phyloP scores from a whole-genome alignment of 176 grass and related monocot species.

The Oropetium thomaeum region DNA sequence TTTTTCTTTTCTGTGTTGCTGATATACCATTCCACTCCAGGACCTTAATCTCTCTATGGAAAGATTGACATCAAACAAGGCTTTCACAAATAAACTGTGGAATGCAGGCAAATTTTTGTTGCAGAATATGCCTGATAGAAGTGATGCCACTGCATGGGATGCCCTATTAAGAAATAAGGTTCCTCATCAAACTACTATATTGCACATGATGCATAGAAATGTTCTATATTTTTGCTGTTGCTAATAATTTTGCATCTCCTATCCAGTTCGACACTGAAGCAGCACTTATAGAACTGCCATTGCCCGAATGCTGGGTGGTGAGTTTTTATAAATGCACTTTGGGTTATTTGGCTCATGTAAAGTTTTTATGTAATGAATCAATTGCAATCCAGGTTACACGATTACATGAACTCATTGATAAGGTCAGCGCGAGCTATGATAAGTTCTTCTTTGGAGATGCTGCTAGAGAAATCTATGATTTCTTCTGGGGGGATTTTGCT shows the following conservation, averaged over 20 bases:
- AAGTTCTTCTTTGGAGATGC: slow-evolving; percentile 98
- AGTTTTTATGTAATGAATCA: slow-evolving; percentile 32
- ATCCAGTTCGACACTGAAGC: slow-evolving; percentile 70
- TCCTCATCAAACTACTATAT: slow-evolving; percentile 9
- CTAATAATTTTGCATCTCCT: slow-evolving; percentile 35
- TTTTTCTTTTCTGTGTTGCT: slow-evolving; percentile 32
- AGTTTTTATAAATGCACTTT: slow-evolving; percentile 34
- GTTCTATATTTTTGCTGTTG: slow-evolving; percentile 29
- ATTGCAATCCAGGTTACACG: slow-evolving; percentile 66
- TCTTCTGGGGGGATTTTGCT: slow-evolving; percentile 96
- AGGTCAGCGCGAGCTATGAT: slow-evolving; percentile 81
- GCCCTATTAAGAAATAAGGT: slow-evolving; percentile 77
- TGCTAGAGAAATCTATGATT: slow-evolving; percentile 98
- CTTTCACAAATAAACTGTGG: slow-evolving; percentile 99
- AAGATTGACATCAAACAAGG: slow-evolving; percentile 93
- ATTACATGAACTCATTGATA: slow-evolving; percentile 90
- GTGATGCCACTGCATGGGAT: slow-evolving; percentile 76
- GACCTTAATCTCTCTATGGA: slow-evolving; percentile 96
- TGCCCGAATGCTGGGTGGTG: slow-evolving; percentile 98
- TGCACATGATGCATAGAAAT: slow-evolving; percentile 18
- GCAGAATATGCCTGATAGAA: slow-evolving; percentile 93
- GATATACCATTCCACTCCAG: slow-evolving; percentile 47
- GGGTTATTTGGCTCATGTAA: slow-evolving; percentile 22
- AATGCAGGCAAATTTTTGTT: slow-evolving; percentile 97
- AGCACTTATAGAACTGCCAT: slow-evolving; percentile 65